Evolutionary conservation across 441 rosid genomes (phyloP), one percentile per base, ranked within the genome.

Genomic region (Rhodomyrtus psidioides): DNA sequence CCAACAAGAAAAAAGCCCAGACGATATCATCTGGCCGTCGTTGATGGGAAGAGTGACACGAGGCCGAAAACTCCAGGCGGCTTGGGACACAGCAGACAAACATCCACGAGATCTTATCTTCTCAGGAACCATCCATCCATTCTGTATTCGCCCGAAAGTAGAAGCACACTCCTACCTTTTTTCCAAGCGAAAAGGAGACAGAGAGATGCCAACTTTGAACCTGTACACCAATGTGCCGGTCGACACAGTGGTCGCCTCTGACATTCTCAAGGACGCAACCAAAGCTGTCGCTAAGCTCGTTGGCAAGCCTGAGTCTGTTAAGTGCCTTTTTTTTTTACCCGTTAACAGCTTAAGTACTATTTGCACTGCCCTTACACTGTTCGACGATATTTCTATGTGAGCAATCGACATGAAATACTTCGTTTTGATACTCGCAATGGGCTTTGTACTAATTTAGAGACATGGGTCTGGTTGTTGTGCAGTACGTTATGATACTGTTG

Each of bases 241-340:
- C 34, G 99, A 97, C 84, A 88, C 98, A 12, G 98, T 96, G n/a
- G 90, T 92, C 6, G 83, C 93, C 89, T 94, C 98, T 46, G 99
- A 97, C 89, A 94, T 96, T 84, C 99, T 97, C 90, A 94, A 89
- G 88, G 99, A 95, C 88, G 97, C 98, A 85, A 96, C 99, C 83
- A 94, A 95, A 83, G 95, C 93, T 60, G 95, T 97, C 83, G 89
- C 98, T 79, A 95, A 94, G 91, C 95, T 94, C 91, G 92, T 97
- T 83, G 98, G 98, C 91, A 96, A 97, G 91, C 97, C 99, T 55
- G 97, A 97, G 93, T 96, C 98, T 44, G 99, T 95, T 90, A 55
- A 79, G 83, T 87, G 60, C 55, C 83, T 57, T 21, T 7, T 42
- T 15, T 9, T 83, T 24, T 15, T 0, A 34, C 1, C n/a, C 51